Percentiles rank a stretch among this genome's conserved stretches.
phyloP scores from a whole-genome alignment of 305 asterid species.

The Salvia sclarea region DNA sequence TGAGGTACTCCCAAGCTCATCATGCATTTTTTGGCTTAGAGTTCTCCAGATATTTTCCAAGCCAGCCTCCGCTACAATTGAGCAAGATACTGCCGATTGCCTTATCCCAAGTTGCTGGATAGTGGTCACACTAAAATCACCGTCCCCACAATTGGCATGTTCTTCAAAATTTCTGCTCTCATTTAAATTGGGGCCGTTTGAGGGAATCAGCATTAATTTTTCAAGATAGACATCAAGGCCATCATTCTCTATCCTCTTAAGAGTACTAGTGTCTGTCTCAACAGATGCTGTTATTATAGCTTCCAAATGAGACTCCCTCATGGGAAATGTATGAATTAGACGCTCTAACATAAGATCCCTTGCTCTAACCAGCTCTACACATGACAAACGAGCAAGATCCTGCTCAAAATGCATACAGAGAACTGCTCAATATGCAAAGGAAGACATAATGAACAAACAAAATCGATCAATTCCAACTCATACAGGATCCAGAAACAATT shows the following conservation, averaged over 20 bases:
- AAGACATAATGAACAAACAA: not conserved
- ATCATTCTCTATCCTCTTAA: conserved; percentile 38
- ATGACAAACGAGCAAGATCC: conserved; percentile 63
- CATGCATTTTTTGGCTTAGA: conserved; percentile 30
- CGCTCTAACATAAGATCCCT: conserved; percentile 49
- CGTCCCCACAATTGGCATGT: conserved; percentile 29
- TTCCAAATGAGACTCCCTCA: conserved; percentile 69
- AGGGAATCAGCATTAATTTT: conserved; percentile 33
- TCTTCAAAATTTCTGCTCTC: conserved; percentile 26
- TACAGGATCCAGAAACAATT: not conserved
- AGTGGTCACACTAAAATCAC: conserved; percentile 43
- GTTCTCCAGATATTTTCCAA: conserved; percentile 47
- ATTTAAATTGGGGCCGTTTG: conserved; percentile 26
- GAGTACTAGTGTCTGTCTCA: conserved; percentile 57
- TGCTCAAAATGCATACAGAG: conserved; percentile 32
- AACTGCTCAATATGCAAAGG: not conserved
- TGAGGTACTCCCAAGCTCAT: conserved; percentile 33
- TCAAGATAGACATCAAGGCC: conserved; percentile 44
- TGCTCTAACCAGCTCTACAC: conserved; percentile 49
- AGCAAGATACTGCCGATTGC: conserved; percentile 44
- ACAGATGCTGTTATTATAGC: conserved; percentile 51
- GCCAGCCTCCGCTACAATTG: conserved; percentile 51
- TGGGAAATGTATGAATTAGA: conserved; percentile 54
- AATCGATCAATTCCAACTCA: conserved; percentile 4
- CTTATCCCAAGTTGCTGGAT: conserved; percentile 53